Evolutionary conservation across 139 green algal species (phyloP).

Genomic region (Chlamydomonas sp.): DNA sequence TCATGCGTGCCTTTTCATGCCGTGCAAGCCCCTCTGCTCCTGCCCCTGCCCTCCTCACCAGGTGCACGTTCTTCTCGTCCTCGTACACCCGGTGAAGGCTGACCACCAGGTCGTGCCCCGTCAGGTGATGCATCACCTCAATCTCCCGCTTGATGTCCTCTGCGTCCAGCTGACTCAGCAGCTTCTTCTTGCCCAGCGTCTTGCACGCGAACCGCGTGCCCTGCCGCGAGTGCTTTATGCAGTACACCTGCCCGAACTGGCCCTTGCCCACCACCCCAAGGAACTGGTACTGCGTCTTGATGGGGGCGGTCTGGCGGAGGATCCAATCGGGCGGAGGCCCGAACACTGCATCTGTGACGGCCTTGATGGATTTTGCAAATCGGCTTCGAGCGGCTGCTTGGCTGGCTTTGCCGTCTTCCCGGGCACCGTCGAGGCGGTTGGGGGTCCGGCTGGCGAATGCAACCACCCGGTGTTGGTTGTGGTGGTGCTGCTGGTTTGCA

Average conservation of each 20-base stretch:
- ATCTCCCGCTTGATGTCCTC: conserved; percentile 39
- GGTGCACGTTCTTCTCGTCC: conserved; percentile 80
- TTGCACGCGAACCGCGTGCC: conserved; percentile 26
- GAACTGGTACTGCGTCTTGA: conserved; percentile 44
- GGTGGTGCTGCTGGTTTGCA: too few species aligned
- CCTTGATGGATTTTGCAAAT: conserved; percentile 21
- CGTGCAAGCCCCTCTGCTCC: too few species aligned
- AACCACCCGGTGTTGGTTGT: too few species aligned
- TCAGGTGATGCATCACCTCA: conserved; percentile 41
- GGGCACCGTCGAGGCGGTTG: neutral
- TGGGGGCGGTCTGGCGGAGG: conserved; percentile 26
- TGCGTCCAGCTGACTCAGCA: conserved; percentile 34
- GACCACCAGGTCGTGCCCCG: conserved; percentile 50
- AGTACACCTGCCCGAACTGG: conserved; percentile 40
- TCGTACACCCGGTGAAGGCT: conserved; percentile 76
- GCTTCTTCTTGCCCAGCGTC: conserved; percentile 37
- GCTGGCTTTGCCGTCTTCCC: neutral
- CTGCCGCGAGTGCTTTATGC: conserved; percentile 3
- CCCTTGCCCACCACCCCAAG: conserved; percentile 17
- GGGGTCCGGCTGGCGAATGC: conserved; percentile 20
- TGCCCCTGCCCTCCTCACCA: too few species aligned
- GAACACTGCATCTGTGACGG: conserved; percentile 27
- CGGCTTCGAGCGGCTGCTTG: neutral
- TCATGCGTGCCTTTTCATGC: too few species aligned
- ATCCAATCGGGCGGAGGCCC: conserved; percentile 38